Conservation (phyloP, 768 basidiomycete genomes). For the Russula dissimulans region DNA sequence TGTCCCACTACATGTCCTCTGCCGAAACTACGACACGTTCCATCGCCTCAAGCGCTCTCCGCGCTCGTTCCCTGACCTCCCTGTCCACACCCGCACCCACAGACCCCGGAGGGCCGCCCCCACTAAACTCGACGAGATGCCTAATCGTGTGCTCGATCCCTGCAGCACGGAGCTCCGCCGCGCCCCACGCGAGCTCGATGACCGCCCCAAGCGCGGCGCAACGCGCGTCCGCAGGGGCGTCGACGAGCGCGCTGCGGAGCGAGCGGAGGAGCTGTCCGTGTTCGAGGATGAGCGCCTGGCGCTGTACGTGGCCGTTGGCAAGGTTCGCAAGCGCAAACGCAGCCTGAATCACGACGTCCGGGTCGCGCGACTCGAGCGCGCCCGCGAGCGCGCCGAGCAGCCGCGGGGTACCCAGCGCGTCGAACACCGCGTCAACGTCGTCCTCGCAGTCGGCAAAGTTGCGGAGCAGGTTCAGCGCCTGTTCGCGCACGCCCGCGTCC, state of each 20-base stretch:
- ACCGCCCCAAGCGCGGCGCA: slow-evolving; percentile 54
- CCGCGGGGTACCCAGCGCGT: slow-evolving; percentile 38
- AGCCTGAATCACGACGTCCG: slow-evolving; percentile 50
- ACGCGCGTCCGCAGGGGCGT: slow-evolving; percentile 48
- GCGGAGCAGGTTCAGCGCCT: slow-evolving; percentile 55
- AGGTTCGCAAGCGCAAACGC: slow-evolving; percentile 60
- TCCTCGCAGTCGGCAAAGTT: slow-evolving; percentile 60
- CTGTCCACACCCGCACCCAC: slow-evolving; percentile 27
- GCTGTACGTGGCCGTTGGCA: slow-evolving; percentile 44
- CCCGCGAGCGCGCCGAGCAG: slow-evolving; percentile 39
- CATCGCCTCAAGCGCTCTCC: slow-evolving; percentile 44
- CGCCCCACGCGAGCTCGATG: slow-evolving; percentile 41
- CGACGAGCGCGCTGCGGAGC: slow-evolving; percentile 50
- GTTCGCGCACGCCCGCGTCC: slow-evolving; percentile 54
- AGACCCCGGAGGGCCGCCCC: slow-evolving; percentile 27
- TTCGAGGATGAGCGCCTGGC: slow-evolving; percentile 44
- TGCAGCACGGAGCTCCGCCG: slow-evolving; percentile 34
- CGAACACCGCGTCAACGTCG: slow-evolving; percentile 53
- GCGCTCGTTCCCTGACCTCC: slow-evolving; percentile 49
- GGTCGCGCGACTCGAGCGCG: slow-evolving; percentile 42
- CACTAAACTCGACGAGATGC: slow-evolving; percentile 35
- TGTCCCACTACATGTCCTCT: not conserved
- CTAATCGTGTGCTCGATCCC: slow-evolving; percentile 38
- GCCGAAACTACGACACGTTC: slow-evolving; percentile 23
- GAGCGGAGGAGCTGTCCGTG: slow-evolving; percentile 43